Percentiles rank a stretch among this genome's conserved stretches.
phyloP scores from a whole-genome alignment of 495 filamentous ascomycete genomes.

The Geoglossum glabrum region DNA sequence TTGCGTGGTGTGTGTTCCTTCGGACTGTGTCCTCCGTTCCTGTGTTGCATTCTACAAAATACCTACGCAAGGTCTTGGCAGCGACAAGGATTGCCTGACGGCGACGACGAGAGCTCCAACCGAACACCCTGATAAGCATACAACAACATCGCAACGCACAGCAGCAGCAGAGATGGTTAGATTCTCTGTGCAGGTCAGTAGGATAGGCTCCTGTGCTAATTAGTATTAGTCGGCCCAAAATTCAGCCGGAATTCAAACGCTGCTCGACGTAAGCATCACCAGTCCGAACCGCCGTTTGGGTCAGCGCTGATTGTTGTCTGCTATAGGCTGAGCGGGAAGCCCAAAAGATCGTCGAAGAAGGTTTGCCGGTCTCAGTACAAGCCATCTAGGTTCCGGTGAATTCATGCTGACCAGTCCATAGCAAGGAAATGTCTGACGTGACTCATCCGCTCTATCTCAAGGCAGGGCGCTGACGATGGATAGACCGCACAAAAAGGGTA shows the following conservation, averaged over 20 bases:
- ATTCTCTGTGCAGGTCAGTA: not conserved
- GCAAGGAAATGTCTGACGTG: slow-evolving; percentile 49
- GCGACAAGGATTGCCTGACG: not conserved
- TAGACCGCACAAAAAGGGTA: slow-evolving; percentile 92
- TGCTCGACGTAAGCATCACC: slow-evolving; percentile 67
- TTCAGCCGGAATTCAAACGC: slow-evolving; percentile 90
- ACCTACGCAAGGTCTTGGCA: not conserved
- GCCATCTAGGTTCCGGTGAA: not conserved
- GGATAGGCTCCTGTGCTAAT: not conserved
- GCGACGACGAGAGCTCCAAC: not conserved
- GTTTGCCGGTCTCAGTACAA: slow-evolving; percentile 24
- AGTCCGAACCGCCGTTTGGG: not conserved
- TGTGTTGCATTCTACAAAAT: not conserved
- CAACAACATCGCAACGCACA: not conserved
- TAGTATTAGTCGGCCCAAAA: slow-evolving; percentile 75
- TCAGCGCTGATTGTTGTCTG: slow-evolving; percentile 14
- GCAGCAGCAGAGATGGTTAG: not conserved
- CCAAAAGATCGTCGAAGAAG: slow-evolving; percentile 96
- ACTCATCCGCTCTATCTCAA: not conserved
- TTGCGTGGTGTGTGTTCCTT: slow-evolving; percentile 15
- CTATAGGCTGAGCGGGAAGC: slow-evolving; percentile 87
- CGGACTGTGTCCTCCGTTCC: not conserved
- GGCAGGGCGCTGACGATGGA: not conserved
- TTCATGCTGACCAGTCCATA: slow-evolving; percentile 22
- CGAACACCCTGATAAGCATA: not conserved